Base-by-base conservation (phyloP, 2,329 filamentous ascomycete genomes). In the Sporothrix curviconia region DNA sequence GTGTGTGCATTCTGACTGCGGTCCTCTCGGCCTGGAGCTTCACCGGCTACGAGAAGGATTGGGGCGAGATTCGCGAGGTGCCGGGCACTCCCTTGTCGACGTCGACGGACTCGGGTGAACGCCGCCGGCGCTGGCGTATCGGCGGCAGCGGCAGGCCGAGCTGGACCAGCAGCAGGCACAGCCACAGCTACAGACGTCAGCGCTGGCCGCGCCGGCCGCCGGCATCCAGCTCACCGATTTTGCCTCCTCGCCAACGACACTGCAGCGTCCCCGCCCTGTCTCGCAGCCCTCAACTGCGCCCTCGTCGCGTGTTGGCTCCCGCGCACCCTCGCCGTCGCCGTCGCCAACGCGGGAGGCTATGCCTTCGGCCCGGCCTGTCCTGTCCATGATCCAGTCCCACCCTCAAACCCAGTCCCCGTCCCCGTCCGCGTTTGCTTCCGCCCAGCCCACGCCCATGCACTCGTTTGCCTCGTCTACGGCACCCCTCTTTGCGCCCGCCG, bases 41-140 rank as follows among this genome's bases (percentile, higher is more conserved):
- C 72, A 79, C 79, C 75, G 73, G 74, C 44, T 92, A 86, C 67
- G 85, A 91, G 65, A 75, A 77, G 43, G 89, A 92, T 62, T 52
- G 42, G 42, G 60, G 51, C 36, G 55, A 53, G 39, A 36, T 30
- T 15, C 14, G 32, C 1, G 58, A 54, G 14, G 15, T 22, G 73
- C 12, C 78, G 9, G 30, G 56, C 62, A 11, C 58, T 15, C 19
- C 46, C n/a, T 43, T 24, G 15, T 25, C 43, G 2, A 14, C 43
- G 12, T 42, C 36, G 40, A 4, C 32, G 14, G 52, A 47, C n/a
- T 17, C 40, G 7, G 22, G 28, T 1, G 42, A 40, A 7, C 47
- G 36, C 25, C 47, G 25, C 17, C 55, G 37, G 7, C 49, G 49
- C 11, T 49, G 58, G 40, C 50, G 24, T 2, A 25, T 51, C 4